These are phyloP conservation scores for Thielaviopsis euricoi DNA, from an alignment of 2,329 filamentous ascomycete species.

Conservation along the genomic window DNA sequence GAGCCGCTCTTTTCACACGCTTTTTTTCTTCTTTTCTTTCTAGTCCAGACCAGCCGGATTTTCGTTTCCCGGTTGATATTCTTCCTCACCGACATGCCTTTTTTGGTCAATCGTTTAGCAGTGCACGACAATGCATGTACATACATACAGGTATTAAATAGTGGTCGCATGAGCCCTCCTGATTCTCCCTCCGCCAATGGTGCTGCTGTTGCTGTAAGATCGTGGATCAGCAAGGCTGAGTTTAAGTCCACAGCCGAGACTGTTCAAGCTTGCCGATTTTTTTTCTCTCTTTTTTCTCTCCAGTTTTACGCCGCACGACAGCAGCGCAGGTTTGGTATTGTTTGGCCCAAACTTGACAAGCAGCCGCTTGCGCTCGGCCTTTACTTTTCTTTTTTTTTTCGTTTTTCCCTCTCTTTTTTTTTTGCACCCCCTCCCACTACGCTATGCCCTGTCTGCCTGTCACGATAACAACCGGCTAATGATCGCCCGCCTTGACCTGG, in stretches of 20 bases:
- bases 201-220: background rate
- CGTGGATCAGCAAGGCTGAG: background rate
- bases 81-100: too few species aligned
- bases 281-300: background rate
- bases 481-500: background rate
- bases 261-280: background rate
- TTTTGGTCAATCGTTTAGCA: too few species aligned
- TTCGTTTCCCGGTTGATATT: too few species aligned
- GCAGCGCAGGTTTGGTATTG: background rate
- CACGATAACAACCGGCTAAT: background rate
- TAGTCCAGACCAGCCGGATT: too few species aligned
- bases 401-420: background rate
- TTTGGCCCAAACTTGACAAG: background rate
- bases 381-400: too few species aligned
- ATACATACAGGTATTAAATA: too few species aligned
- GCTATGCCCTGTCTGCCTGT: background rate
- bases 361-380: background rate
- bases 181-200: background rate
- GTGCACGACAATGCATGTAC: too few species aligned
- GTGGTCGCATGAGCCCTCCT: background rate
- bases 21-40: too few species aligned
- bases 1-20: background rate
- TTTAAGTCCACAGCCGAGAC: background rate
- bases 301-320: background rate
- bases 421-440: background rate